Percentiles rank a stretch among this genome's conserved stretches.
Evolutionary conservation across 1,284 basidiomycete species (phyloP).

Genomic region (Grifola frondosa): DNA sequence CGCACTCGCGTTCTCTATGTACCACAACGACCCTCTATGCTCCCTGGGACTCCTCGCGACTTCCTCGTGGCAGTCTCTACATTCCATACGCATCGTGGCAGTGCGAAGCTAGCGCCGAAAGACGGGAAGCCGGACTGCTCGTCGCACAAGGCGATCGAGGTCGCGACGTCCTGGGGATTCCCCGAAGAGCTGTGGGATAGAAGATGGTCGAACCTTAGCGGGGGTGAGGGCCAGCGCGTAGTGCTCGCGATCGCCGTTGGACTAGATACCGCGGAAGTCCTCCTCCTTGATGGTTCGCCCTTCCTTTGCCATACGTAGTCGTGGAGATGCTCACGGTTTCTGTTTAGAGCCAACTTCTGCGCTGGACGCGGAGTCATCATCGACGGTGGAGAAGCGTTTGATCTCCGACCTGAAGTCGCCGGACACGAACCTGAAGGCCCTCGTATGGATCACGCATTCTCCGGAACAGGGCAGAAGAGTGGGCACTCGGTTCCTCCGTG

Average conservation of each 20-base stretch:
- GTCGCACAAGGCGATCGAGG: slow-evolving; percentile 43
- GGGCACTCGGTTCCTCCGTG: slow-evolving; percentile 65
- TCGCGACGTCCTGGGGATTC: slow-evolving; percentile 71
- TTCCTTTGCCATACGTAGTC: background rate
- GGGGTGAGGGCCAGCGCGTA: slow-evolving; percentile 83
- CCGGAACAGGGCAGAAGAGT: slow-evolving; percentile 74
- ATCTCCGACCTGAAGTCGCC: slow-evolving; percentile 47
- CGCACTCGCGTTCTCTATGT: slow-evolving; percentile 81
- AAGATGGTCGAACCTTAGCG: slow-evolving; percentile 75
- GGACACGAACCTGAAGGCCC: slow-evolving; percentile 59
- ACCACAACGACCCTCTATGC: slow-evolving; percentile 80
- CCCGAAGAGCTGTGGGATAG: slow-evolving; percentile 71
- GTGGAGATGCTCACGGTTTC: background rate
- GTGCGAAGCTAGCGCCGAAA: slow-evolving; percentile 21
- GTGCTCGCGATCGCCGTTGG: slow-evolving; percentile 74
- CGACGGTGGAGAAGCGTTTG: slow-evolving; percentile 64
- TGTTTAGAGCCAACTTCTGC: slow-evolving; percentile 82
- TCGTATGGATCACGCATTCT: slow-evolving; percentile 88
- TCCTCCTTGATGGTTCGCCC: slow-evolving; percentile 78
- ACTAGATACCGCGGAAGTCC: slow-evolving; percentile 70
- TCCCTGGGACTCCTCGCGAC: slow-evolving; percentile 77
- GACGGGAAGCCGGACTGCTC: slow-evolving; percentile 15
- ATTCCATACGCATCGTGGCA: slow-evolving; percentile 51
- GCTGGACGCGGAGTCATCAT: slow-evolving; percentile 68
- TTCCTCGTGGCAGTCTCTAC: slow-evolving; percentile 60